These are phyloP conservation scores for Ajuga chamaepitys DNA, from an alignment of 257 asterid species.

Conservation along the genomic window DNA sequence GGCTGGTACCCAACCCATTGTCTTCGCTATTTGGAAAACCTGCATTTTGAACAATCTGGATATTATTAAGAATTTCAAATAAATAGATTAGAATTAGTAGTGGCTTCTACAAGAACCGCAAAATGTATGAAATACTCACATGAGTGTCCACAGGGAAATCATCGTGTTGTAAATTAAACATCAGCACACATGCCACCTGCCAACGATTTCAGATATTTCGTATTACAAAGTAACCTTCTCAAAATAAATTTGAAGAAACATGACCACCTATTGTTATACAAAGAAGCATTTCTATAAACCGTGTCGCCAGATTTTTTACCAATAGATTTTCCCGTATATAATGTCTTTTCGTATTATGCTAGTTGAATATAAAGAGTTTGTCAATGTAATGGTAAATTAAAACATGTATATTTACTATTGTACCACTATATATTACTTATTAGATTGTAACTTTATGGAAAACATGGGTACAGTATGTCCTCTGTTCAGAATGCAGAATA, in stretches of 20 bases:
- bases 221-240: not conserved
- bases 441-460: not conserved
- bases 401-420: not conserved
- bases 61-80: not conserved
- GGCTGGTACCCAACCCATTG: slow-evolving; percentile 66
- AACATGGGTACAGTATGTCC: not conserved
- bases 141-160: slow-evolving; percentile 91
- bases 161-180: slow-evolving; percentile 78
- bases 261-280: not conserved
- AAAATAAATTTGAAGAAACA: not conserved
- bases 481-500: not conserved
- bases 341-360: not conserved
- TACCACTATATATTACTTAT: not conserved
- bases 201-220: slow-evolving; percentile 19
- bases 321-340: not conserved
- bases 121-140: slow-evolving; percentile 33
- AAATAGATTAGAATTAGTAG: not conserved
- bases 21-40: slow-evolving; percentile 77
- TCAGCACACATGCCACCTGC: slow-evolving; percentile 86
- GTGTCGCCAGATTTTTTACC: not conserved
- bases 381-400: not conserved
- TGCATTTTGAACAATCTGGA: slow-evolving; percentile 16
- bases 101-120: not conserved
- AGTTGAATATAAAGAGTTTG: not conserved
- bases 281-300: not conserved